phyloP scores from a whole-genome alignment of 345 rosid species.

The Barbarea vulgaris region DNA sequence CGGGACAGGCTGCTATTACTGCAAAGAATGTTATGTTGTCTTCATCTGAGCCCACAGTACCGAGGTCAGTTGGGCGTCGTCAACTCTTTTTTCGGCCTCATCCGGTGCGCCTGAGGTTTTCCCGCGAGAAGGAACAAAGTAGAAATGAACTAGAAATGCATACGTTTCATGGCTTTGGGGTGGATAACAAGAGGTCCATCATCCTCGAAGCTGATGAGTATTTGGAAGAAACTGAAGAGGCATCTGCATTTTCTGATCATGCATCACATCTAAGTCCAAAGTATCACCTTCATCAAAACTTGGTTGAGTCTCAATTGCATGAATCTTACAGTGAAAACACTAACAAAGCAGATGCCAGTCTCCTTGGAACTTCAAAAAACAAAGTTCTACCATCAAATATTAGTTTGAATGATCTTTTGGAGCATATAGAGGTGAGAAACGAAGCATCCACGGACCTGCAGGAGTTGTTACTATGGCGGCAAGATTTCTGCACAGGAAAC shows the following conservation, averaged over 20 bases:
- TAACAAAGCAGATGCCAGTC: constrained; percentile 38
- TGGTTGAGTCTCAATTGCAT: constrained; percentile 38
- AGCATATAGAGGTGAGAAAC: constrained; percentile 59
- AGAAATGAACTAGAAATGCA: constrained; percentile 41
- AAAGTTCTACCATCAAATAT: constrained; percentile 44
- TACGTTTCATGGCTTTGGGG: constrained; percentile 45
- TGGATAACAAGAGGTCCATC: constrained; percentile 46
- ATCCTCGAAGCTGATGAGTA: constrained; percentile 50
- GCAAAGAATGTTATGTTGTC: constrained; percentile 95
- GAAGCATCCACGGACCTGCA: constrained; percentile 64
- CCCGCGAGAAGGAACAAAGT: constrained; percentile 38
- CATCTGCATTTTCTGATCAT: constrained; percentile 71
- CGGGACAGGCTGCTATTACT: constrained; percentile 80
- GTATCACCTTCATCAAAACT: constrained; percentile 45
- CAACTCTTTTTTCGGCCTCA: constrained; percentile 82
- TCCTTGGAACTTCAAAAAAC: constrained; percentile 42
- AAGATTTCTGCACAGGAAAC: constrained; percentile 45
- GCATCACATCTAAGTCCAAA: constrained; percentile 67
- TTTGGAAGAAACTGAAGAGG: constrained; percentile 75
- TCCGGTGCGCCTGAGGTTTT: constrained; percentile 57
- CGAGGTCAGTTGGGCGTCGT: constrained; percentile 81
- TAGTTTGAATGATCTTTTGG: constrained; percentile 65
- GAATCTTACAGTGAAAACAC: constrained; percentile 40
- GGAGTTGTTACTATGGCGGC: constrained; percentile 72
- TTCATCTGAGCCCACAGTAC: constrained; percentile 70